Percentiles rank a stretch among this genome's conserved stretches.
phyloP scores from a whole-genome alignment of 495 filamentous ascomycete species.

The Durotheca rogersii region DNA sequence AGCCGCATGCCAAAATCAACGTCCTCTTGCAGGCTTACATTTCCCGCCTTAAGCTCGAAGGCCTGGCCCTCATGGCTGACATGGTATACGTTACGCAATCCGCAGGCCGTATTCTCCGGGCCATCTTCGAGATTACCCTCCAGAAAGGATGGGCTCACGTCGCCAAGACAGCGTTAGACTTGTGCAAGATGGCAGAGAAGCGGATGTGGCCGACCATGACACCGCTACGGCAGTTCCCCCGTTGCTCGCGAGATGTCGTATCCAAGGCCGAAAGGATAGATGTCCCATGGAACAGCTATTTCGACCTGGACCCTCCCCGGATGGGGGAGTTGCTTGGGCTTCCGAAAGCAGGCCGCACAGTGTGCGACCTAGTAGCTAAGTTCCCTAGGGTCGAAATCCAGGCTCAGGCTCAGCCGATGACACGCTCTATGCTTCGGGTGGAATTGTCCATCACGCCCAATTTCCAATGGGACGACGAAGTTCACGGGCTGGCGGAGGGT shows the following conservation, averaged over 20 bases:
- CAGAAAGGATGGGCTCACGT: slow-evolving; percentile 97
- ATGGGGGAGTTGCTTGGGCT: slow-evolving; percentile 94
- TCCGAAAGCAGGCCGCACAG: slow-evolving; percentile 82
- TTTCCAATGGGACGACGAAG: slow-evolving; percentile 90
- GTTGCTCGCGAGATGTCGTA: slow-evolving; percentile 79
- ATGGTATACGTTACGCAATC: slow-evolving; percentile 99
- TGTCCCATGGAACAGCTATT: slow-evolving; percentile 89
- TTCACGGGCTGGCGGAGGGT: slow-evolving; percentile 84
- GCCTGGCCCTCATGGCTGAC: slow-evolving; percentile 94
- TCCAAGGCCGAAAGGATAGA: slow-evolving; percentile 92
- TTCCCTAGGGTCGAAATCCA: slow-evolving; percentile 92
- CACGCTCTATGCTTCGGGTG: slow-evolving; percentile 90
- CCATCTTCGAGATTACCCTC: slow-evolving; percentile 93
- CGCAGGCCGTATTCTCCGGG: slow-evolving; percentile 90
- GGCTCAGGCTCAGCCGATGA: slow-evolving; percentile 91
- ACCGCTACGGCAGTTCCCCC: slow-evolving; percentile 85
- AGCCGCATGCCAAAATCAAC: slow-evolving; percentile 97
- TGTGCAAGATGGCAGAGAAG: slow-evolving; percentile 99
- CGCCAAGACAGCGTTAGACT: slow-evolving; percentile 84
- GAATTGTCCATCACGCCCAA: slow-evolving; percentile 92
- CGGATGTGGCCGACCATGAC: slow-evolving; percentile 99
- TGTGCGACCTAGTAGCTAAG: slow-evolving; percentile 83
- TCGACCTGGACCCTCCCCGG: slow-evolving; percentile 93
- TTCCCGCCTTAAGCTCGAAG: slow-evolving; percentile 89
- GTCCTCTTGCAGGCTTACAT: slow-evolving; percentile 98